Conservation (phyloP, 345 rosid genomes). For the Gossypium mustelinum region DNA sequence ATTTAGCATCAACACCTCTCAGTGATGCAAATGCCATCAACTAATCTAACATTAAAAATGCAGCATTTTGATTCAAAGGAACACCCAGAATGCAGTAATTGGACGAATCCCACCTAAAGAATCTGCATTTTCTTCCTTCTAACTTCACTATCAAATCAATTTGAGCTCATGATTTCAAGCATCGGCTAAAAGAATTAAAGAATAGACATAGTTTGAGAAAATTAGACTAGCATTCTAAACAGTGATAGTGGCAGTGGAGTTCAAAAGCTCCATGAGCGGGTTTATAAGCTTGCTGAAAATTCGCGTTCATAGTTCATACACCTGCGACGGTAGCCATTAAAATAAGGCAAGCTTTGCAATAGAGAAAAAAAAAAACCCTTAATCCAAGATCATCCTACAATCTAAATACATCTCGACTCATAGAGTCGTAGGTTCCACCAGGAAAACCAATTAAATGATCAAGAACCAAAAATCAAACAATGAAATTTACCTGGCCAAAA, state of each 20-base stretch:
- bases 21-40: not conserved
- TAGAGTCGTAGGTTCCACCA: no score
- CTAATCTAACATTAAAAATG: not conserved
- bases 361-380: no score
- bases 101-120: not conserved
- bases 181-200: not conserved
- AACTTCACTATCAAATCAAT: not conserved
- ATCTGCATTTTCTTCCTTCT: not conserved
- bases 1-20: not conserved
- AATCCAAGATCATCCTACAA: not conserved
- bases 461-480: not conserved
- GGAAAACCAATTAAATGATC: no score
- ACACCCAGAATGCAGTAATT: not conserved
- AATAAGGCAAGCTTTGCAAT: not conserved
- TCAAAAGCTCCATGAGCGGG: not conserved
- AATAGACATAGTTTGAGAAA: not conserved
- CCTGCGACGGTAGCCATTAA: no score
- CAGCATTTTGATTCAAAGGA: not conserved
- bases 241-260: not conserved
- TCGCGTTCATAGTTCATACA: no score
- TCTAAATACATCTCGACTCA: no score
- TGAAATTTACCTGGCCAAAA: conserved; percentile 79
- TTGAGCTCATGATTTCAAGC: not conserved
- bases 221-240: not conserved
- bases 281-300: not conserved